Conservation (phyloP, 306 rosid genomes). For the Cicer chorassanicum region DNA sequence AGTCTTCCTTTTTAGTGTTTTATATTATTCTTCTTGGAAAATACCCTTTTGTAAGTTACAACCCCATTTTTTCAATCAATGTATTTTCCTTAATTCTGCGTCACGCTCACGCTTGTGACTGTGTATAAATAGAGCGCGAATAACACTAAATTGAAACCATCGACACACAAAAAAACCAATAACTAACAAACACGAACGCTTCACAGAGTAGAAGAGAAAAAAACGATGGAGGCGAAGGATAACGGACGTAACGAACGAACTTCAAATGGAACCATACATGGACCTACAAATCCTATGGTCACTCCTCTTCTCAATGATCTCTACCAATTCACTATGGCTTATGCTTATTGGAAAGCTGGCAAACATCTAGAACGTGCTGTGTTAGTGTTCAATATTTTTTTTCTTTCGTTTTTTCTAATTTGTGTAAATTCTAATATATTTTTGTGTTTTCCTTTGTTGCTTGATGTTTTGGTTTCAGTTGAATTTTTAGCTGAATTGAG, state of each 20-base stretch:
- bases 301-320: constrained; percentile 97
- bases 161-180: constrained; percentile 7
- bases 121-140: constrained; percentile 41
- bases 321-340: constrained; percentile 99
- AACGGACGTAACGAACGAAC: constrained; percentile 59
- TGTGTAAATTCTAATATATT: neutral
- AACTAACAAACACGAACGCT: neutral
- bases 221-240: constrained; percentile 58
- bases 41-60: too few species aligned
- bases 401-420: neutral
- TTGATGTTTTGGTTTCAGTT: constrained; percentile 41
- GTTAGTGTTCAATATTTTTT: constrained; percentile 50
- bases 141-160: constrained; percentile 1
- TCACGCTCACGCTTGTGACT: constrained; percentile 38
- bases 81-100: neutral
- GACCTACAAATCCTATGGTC: constrained; percentile 95
- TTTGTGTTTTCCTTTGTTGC: neutral
- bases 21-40: too few species aligned
- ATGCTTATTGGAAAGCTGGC: constrained; percentile 99
- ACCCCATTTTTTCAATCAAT: neutral
- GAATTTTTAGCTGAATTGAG: constrained; percentile 30
- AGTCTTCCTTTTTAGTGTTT: too few species aligned
- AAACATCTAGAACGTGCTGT: constrained; percentile 94
- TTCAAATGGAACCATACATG: constrained; percentile 50
- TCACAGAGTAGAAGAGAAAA: neutral